A percentile compares a stretch with the other conserved stretches of the same genome.
Conservation (phyloP, 148 eudicot genomes). For the Camellia granthamiana region DNA sequence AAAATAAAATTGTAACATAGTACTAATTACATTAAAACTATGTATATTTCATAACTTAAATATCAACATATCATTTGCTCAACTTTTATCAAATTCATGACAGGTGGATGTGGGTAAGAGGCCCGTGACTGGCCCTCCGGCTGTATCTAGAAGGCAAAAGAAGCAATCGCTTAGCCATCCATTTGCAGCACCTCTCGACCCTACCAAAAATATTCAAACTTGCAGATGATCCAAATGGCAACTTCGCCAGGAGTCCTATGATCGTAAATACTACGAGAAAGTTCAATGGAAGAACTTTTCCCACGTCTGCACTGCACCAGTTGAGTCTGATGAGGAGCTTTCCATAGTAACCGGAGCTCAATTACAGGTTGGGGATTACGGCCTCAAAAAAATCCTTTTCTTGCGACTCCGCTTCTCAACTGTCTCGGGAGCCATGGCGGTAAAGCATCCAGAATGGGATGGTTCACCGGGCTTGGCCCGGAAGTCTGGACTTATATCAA, state of each 20-base stretch:
- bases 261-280: conserved; percentile 76
- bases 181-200: conserved; percentile 92
- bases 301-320: conserved; percentile 97
- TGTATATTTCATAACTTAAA: no score
- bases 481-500: conserved; percentile 93
- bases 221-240: conserved; percentile 67
- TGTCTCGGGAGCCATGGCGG: conserved; percentile 59
- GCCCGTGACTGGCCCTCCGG: conserved; percentile 88
- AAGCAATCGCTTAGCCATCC: conserved; percentile 91
- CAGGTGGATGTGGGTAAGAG: conserved; percentile 98
- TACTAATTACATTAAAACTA: no score
- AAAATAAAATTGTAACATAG: no score
- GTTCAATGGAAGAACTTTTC: conserved; percentile 97
- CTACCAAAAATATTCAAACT: conserved; percentile 85
- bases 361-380: conserved; percentile 72
- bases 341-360: conserved; percentile 94
- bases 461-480: conserved; percentile 92
- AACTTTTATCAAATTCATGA: conserved; percentile 11
- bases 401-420: conserved; percentile 82
- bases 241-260: conserved; percentile 58
- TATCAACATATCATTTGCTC: not conserved
- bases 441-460: conserved; percentile 90
- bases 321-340: conserved; percentile 90
- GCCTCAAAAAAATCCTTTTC: conserved; percentile 79
- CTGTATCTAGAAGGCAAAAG: conserved; percentile 91